Evolutionary conservation across 2,329 filamentous ascomycete species (phyloP).

Genomic region (Talaromyces sp.): DNA sequence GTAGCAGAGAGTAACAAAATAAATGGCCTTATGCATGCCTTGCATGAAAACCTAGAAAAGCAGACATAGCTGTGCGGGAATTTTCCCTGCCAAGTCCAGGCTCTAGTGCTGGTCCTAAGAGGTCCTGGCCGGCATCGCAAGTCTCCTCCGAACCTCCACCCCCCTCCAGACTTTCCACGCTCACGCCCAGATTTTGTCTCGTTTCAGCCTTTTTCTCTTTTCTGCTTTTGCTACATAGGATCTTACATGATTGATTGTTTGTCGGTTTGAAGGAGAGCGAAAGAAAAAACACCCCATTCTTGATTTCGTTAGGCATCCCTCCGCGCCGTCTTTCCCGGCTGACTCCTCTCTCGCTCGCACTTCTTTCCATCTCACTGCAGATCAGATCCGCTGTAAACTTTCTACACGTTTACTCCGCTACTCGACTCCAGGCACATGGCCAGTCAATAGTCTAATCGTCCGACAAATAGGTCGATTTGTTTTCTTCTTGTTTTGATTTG

Average conservation of each 20-base stretch:
- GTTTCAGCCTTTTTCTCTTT: slow-evolving; percentile 31
- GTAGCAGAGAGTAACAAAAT: not conserved
- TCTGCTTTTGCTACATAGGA: slow-evolving; percentile 3
- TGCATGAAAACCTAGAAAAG: not conserved
- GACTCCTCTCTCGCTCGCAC: slow-evolving; percentile 13
- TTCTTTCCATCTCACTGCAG: slow-evolving; percentile 3
- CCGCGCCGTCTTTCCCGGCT: slow-evolving; percentile 19
- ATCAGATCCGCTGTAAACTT: not conserved
- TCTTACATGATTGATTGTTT: not conserved
- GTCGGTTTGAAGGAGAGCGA: not conserved
- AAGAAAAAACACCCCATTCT: too few species aligned
- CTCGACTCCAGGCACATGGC: not conserved
- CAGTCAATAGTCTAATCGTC: not conserved
- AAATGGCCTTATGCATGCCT: not conserved
- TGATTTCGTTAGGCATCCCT: slow-evolving; percentile 4
- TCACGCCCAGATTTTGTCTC: slow-evolving; percentile 45
- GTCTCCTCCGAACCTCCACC: slow-evolving; percentile 4
- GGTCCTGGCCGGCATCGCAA: slow-evolving; percentile 1
- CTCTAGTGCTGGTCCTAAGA: not conserved
- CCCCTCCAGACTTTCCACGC: slow-evolving; percentile 19
- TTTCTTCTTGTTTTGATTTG: not conserved
- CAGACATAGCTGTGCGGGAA: slow-evolving; percentile 1
- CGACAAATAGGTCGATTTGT: not conserved
- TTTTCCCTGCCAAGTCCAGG: slow-evolving; percentile 9
- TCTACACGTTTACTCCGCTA: not conserved